Evolutionary conservation across 2,329 filamentous ascomycete genomes (phyloP).

Genomic region (Pseudomassariella vexata): DNA sequence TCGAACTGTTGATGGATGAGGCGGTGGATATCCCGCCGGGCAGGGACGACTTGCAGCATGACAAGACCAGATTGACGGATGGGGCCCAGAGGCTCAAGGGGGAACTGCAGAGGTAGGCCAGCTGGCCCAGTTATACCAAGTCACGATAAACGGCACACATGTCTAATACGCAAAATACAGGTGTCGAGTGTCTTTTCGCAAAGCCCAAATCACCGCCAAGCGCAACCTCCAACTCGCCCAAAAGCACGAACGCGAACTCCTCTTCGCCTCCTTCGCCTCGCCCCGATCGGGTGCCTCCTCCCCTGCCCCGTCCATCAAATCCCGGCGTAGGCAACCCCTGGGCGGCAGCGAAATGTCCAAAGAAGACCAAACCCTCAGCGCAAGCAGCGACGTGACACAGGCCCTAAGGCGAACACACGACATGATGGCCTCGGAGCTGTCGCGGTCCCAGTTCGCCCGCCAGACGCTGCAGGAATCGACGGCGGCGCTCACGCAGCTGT

Average conservation of each 20-base stretch:
- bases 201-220: slow-evolving; percentile 75
- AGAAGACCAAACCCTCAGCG: slow-evolving; percentile 66
- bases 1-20: slow-evolving; percentile 76
- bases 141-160: no score
- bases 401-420: slow-evolving; percentile 81
- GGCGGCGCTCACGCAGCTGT: slow-evolving; percentile 71
- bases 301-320: slow-evolving; percentile 14
- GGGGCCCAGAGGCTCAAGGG: slow-evolving; percentile 60
- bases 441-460: slow-evolving; percentile 82
- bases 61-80: slow-evolving; percentile 61
- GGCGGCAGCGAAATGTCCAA: slow-evolving; percentile 30
- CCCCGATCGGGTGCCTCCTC: slow-evolving; percentile 30
- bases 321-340: slow-evolving; percentile 26
- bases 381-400: slow-evolving; percentile 77
- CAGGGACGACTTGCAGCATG: slow-evolving; percentile 48
- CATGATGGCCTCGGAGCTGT: slow-evolving; percentile 78
- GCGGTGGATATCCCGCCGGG: slow-evolving; percentile 60
- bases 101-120: slow-evolving; percentile 63
- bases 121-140: no score
- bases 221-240: slow-evolving; percentile 68
- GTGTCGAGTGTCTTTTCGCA: slow-evolving; percentile 65
- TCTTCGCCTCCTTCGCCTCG: slow-evolving; percentile 60
- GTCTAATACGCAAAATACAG: no score
- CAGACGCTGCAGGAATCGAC: slow-evolving; percentile 83
- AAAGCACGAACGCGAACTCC: slow-evolving; percentile 67